phyloP scores from a whole-genome alignment of 805 yeast species.

The Hanseniaspora vineae region DNA sequence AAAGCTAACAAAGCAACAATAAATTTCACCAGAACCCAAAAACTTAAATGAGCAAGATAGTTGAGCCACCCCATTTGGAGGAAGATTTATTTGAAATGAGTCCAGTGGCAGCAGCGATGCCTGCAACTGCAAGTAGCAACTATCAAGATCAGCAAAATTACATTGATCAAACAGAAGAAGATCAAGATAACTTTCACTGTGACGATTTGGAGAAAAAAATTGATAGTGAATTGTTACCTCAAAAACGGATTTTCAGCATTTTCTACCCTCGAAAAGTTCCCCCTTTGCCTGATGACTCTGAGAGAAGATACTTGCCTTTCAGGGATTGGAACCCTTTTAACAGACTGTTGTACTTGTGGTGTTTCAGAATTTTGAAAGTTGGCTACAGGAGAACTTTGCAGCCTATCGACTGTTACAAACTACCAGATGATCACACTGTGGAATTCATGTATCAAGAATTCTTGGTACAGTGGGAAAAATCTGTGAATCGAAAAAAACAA shows the following conservation, averaged over 20 bases:
- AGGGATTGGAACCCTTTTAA: neutral
- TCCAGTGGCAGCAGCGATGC: neutral
- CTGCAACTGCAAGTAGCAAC: neutral
- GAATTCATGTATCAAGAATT: conserved; percentile 31
- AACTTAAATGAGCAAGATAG: too few relatives aligned
- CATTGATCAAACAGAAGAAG: too few relatives aligned
- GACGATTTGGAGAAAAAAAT: conserved; percentile 23
- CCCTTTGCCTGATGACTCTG: conserved; percentile 32
- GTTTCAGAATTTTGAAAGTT: conserved; percentile 43
- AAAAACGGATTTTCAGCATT: conserved; percentile 38
- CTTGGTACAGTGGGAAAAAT: conserved; percentile 21
- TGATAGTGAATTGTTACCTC: conserved; percentile 23
- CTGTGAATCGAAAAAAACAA: conserved; percentile 20
- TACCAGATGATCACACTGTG: conserved; percentile 31
- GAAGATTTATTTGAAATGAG: neutral
- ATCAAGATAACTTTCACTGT: neutral
- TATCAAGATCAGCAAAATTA: neutral
- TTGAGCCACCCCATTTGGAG: too few relatives aligned
- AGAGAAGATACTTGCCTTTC: conserved; percentile 34
- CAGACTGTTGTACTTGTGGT: conserved; percentile 47
- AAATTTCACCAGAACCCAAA: too few relatives aligned
- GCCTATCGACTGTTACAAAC: conserved; percentile 44
- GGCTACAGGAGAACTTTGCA: conserved; percentile 65
- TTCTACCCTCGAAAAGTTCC: conserved; percentile 38
- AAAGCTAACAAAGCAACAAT: too few relatives aligned